These are phyloP conservation scores for Kitagawia praeruptora DNA, from an alignment of 129 eudicot species.

Conservation along the genomic window DNA sequence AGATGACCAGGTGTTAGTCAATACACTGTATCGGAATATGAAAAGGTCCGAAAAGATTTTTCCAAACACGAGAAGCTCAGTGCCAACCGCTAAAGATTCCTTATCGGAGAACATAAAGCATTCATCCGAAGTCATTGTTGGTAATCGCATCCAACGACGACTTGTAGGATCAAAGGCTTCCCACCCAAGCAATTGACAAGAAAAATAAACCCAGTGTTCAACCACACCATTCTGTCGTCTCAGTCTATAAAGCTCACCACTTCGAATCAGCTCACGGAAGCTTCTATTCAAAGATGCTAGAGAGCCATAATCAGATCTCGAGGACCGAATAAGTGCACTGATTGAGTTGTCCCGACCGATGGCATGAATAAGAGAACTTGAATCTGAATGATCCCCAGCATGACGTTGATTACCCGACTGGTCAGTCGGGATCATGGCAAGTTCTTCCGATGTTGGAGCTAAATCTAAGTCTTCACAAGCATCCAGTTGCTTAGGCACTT, in stretches of 20 bases:
- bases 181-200: constrained; percentile 77
- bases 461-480: constrained; percentile 24
- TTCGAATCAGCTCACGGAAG: constrained; percentile 53
- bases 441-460: constrained; percentile 29
- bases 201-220: constrained; percentile 92
- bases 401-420: constrained; percentile 29
- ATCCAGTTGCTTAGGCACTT: constrained; percentile 24
- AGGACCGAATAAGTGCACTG: constrained; percentile 54
- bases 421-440: constrained; percentile 24
- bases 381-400: constrained; percentile 35
- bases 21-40: constrained; percentile 54
- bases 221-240: constrained; percentile 39
- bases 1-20: constrained; percentile 66
- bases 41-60: constrained; percentile 41
- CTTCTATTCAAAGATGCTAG: constrained; percentile 59
- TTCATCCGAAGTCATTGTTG: constrained; percentile 52
- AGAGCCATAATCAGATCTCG: constrained; percentile 64
- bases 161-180: constrained; percentile 78
- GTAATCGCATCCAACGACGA: constrained; percentile 67
- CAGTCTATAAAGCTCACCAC: constrained; percentile 56
- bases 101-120: constrained; percentile 66
- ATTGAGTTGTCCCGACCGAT: constrained; percentile 72
- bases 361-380: constrained; percentile 47
- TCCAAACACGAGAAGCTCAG: constrained; percentile 78
- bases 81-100: constrained; percentile 80